Percentiles rank a stretch among this genome's conserved stretches.
phyloP scores from a whole-genome alignment of 1,139 yeast genomes.

The Yamadazyma dushanensis region DNA sequence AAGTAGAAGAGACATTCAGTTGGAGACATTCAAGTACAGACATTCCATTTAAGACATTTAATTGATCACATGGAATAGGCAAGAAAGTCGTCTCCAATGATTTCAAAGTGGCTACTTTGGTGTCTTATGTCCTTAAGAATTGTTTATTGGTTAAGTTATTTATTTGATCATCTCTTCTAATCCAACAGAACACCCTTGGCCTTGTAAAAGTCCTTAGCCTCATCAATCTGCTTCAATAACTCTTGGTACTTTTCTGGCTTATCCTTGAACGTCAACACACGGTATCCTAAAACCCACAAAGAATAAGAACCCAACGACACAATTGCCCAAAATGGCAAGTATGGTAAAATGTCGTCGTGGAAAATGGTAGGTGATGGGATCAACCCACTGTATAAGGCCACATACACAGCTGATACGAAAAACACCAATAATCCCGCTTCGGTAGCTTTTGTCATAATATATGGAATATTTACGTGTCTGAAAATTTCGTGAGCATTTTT shows the following conservation, averaged over 20 bases:
- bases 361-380: constrained; percentile 56
- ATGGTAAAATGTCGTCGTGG: constrained; percentile 59
- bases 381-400: constrained; percentile 51
- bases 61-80: no score
- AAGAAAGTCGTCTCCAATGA: no score
- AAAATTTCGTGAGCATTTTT: constrained; percentile 3
- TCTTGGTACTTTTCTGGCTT: constrained; percentile 70
- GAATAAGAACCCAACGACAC: constrained; percentile 74
- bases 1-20: neutral
- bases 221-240: constrained; percentile 61
- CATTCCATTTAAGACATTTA: no score
- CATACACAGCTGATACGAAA: constrained; percentile 52
- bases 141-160: no score
- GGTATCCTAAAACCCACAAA: constrained; percentile 71
- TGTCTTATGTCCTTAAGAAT: no score
- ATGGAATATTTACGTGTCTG: constrained; percentile 5
- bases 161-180: constrained; percentile 16
- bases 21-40: no score
- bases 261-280: constrained; percentile 70
- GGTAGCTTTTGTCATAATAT: constrained; percentile 66
- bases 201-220: constrained; percentile 62
- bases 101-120: no score
- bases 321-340: constrained; percentile 69
- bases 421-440: constrained; percentile 54
- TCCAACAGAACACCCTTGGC: constrained; percentile 58